These are phyloP conservation scores for Sporothrix pallida DNA, from an alignment of 2,329 filamentous ascomycete species.

Conservation along the genomic window DNA sequence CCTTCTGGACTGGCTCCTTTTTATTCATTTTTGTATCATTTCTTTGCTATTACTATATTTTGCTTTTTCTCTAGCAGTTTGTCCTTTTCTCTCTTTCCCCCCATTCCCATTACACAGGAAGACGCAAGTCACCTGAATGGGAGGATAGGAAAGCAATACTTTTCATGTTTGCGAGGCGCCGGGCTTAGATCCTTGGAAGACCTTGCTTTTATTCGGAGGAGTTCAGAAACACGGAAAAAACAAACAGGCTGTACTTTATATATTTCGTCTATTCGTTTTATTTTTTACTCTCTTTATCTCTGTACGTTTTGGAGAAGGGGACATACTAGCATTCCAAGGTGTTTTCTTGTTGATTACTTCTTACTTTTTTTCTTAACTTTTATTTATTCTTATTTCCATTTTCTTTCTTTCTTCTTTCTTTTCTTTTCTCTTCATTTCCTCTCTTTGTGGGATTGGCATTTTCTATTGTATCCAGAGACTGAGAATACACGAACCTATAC, in stretches of 20 bases:
- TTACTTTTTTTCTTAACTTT: constrained; percentile 17
- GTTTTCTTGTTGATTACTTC: constrained; percentile 4
- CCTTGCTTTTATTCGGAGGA: neutral
- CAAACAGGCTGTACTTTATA: constrained; percentile 13
- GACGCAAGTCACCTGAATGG: neutral
- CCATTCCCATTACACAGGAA: neutral
- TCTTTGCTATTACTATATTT: neutral
- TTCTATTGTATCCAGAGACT: neutral
- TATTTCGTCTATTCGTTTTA: constrained; percentile 1
- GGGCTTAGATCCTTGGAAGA: constrained; percentile 12
- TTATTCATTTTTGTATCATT: constrained; percentile 32
- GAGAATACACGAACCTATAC: constrained; percentile 5
- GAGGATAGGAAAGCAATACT: neutral
- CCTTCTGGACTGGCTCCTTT: constrained; percentile 28
- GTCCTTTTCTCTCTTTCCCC: neutral
- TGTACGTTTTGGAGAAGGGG: constrained; percentile 3
- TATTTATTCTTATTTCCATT: neutral
- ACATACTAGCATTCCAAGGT: constrained; percentile 18
- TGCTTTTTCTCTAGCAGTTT: neutral
- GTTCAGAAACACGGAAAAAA: constrained; percentile 26
- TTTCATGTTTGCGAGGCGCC: neutral
- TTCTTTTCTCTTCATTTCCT: neutral
- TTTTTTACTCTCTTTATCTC: neutral
- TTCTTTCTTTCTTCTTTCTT: neutral
- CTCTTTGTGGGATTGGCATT: neutral